Evolutionary conservation across 768 basidiomycete genomes (phyloP).

Genomic region (Tremella fuciformis): DNA sequence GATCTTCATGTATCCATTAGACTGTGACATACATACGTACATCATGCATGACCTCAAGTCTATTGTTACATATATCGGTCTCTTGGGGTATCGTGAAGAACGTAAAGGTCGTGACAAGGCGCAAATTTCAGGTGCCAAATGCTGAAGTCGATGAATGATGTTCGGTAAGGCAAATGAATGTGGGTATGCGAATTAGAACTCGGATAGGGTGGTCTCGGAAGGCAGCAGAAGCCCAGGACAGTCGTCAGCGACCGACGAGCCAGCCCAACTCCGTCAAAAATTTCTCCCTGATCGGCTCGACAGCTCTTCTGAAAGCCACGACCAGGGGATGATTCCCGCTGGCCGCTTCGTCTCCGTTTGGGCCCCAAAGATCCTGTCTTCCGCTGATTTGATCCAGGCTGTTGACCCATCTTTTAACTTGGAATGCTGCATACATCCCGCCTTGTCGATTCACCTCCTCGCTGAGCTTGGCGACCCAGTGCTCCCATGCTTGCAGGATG

Average conservation of each 20-base stretch:
- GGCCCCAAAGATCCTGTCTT: conserved; percentile 1
- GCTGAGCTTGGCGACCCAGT: conserved; percentile 25
- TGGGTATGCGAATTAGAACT: background rate
- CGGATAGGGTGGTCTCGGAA: background rate
- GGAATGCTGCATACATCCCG: conserved; percentile 39
- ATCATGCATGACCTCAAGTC: too few relatives aligned
- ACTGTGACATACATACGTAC: too few relatives aligned
- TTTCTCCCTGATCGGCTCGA: conserved; percentile 21
- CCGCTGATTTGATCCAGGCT: conserved; percentile 19
- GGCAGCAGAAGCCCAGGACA: background rate
- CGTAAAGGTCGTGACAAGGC: too few relatives aligned
- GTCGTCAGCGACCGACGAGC: conserved; percentile 28
- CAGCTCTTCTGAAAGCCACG: conserved; percentile 22
- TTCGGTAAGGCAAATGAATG: background rate
- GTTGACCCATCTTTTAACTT: conserved; percentile 29
- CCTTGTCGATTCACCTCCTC: conserved; percentile 40
- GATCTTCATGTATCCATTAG: too few relatives aligned
- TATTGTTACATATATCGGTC: too few relatives aligned
- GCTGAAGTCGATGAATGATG: background rate
- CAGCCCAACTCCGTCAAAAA: conserved; percentile 35
- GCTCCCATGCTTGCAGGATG: conserved; percentile 24
- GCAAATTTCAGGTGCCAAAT: background rate
- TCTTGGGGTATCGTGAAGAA: too few relatives aligned
- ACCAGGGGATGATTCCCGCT: conserved; percentile 8
- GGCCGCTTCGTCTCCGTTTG: background rate